A percentile compares a stretch with the other conserved stretches of the same genome.
These are phyloP conservation scores for Auriscalpium microsporum DNA, from an alignment of 768 basidiomycete genomes.

Conservation along the genomic window DNA sequence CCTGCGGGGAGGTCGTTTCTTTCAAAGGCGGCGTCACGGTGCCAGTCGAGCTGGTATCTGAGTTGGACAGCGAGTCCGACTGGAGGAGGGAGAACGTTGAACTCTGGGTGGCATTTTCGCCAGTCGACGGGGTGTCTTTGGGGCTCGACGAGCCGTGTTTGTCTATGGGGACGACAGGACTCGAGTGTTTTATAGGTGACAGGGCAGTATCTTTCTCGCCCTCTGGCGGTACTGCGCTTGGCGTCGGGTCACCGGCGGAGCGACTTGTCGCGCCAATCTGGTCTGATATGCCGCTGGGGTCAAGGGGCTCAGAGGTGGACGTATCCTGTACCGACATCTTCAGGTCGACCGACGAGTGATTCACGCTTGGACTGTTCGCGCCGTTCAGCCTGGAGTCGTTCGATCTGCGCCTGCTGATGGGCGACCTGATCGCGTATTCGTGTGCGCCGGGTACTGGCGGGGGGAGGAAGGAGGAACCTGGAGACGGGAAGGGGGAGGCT, in stretches of 20 bases:
- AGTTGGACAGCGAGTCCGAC: neutral
- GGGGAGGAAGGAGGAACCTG: constrained; percentile 58
- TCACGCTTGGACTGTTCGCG: neutral
- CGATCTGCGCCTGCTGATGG: constrained; percentile 20
- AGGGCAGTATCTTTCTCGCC: too few species aligned
- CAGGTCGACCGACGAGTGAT: too few species aligned
- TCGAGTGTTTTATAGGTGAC: too few species aligned
- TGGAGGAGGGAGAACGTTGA: neutral
- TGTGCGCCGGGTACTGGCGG: constrained; percentile 59
- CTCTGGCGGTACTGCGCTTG: too few species aligned
- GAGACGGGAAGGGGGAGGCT: constrained; percentile 47
- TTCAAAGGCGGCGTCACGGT: too few species aligned
- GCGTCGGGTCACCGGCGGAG: too few species aligned
- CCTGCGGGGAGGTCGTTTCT: too few species aligned
- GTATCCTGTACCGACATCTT: too few species aligned
- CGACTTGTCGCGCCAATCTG: too few species aligned
- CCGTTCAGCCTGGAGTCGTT: constrained; percentile 5
- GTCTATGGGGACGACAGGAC: neutral
- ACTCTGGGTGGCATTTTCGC: neutral
- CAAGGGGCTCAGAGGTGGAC: too few species aligned
- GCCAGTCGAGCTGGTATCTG: neutral
- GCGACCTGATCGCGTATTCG: constrained; percentile 52
- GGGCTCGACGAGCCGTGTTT: neutral
- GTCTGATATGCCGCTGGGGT: too few species aligned
- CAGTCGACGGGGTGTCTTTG: neutral